These are phyloP conservation scores for Beauveria asiatica DNA, from an alignment of 2,329 filamentous ascomycete genomes.

Conservation along the genomic window DNA sequence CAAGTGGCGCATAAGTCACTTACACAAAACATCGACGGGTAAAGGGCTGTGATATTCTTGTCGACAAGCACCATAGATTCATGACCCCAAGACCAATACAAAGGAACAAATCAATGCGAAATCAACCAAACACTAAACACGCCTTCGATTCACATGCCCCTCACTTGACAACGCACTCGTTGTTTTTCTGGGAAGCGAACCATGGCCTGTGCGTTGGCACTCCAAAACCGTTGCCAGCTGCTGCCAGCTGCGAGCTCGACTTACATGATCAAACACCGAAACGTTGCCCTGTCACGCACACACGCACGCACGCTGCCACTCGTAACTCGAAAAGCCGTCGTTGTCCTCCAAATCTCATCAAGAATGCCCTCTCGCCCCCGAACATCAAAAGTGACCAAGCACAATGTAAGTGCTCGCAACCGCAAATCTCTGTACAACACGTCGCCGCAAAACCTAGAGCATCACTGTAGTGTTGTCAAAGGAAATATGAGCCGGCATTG, in stretches of 20 bases:
- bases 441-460: constrained; percentile 25
- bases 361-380: background rate
- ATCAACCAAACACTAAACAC: background rate
- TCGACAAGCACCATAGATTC: background rate
- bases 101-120: background rate
- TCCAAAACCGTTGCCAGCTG: constrained; percentile 14
- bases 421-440: constrained; percentile 16
- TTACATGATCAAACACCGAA: constrained; percentile 9
- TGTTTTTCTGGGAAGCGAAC: background rate
- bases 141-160: background rate
- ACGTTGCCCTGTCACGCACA: background rate
- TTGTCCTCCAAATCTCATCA: background rate
- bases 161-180: background rate
- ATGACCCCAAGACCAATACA: background rate
- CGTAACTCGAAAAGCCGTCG: background rate
- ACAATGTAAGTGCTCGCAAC: constrained; percentile 1
- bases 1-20: background rate
- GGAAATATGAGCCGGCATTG: background rate
- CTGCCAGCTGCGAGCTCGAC: constrained; percentile 17
- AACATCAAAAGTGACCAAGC: background rate
- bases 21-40: background rate
- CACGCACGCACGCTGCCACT: constrained; percentile 12
- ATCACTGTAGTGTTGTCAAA: constrained; percentile 14
- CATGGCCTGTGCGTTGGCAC: constrained; percentile 6
- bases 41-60: background rate